Evolutionary conservation across 2,329 filamentous ascomycete genomes (phyloP).

Genomic region (Dothidotthia symphoricarpi): DNA sequence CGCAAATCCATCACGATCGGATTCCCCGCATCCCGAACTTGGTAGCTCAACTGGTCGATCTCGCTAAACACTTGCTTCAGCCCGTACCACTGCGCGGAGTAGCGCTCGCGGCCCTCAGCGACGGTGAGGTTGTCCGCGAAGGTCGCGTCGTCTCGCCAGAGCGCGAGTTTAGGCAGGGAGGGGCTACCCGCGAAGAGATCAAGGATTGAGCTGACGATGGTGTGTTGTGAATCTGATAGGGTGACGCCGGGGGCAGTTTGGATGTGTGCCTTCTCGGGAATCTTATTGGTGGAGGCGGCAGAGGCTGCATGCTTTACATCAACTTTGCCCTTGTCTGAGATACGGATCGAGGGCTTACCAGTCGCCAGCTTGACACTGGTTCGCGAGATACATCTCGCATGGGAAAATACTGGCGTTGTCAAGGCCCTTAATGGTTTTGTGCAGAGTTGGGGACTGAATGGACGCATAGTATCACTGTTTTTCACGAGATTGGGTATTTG

Average conservation of each 20-base stretch:
- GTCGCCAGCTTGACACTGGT: slow-evolving; percentile 35
- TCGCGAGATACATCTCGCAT: slow-evolving; percentile 10
- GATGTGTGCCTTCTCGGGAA: slow-evolving; percentile 58
- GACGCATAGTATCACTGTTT: slow-evolving; percentile 14
- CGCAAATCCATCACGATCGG: slow-evolving; percentile 59
- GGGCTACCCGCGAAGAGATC: slow-evolving; percentile 63
- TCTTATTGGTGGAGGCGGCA: slow-evolving; percentile 36
- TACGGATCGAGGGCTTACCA: slow-evolving; percentile 7
- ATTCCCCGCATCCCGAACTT: slow-evolving; percentile 56
- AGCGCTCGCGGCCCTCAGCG: slow-evolving; percentile 56
- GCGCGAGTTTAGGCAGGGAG: slow-evolving; percentile 57
- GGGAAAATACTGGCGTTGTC: slow-evolving; percentile 19
- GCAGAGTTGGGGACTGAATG: slow-evolving; percentile 16
- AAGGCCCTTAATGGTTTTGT: slow-evolving; percentile 13
- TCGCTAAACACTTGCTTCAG: slow-evolving; percentile 58
- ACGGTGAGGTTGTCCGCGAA: slow-evolving; percentile 61
- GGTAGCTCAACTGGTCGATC: slow-evolving; percentile 56
- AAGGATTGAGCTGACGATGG: slow-evolving; percentile 58
- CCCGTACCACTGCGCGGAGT: slow-evolving; percentile 58
- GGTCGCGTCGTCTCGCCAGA: slow-evolving; percentile 59
- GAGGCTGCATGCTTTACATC: too few species aligned
- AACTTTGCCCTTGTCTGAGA: neutral
- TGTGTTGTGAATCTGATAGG: slow-evolving; percentile 52
- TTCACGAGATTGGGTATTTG: too few species aligned
- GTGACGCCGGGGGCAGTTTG: slow-evolving; percentile 53